These are phyloP conservation scores for Candida albicans DNA, from an alignment of 1,139 yeast genomes.

Conservation along the genomic window DNA sequence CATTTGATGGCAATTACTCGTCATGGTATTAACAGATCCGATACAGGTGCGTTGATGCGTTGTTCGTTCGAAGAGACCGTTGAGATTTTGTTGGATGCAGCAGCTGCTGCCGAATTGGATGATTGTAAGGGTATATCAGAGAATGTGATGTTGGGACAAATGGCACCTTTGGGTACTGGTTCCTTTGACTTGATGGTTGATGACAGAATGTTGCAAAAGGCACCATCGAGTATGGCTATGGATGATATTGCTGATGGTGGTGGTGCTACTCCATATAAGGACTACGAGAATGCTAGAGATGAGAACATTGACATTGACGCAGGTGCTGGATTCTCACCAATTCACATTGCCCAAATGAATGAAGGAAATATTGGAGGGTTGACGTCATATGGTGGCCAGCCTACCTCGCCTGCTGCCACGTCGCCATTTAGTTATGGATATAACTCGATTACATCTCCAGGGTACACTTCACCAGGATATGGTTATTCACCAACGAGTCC, in stretches of 20 bases:
- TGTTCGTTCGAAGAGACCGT: slow-evolving; percentile 99
- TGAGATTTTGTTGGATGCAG: slow-evolving; percentile 95
- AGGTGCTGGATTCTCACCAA: slow-evolving; percentile 91
- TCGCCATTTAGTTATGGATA: slow-evolving; percentile 64
- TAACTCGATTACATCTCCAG: slow-evolving; percentile 58
- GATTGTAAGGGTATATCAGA: slow-evolving; percentile 99
- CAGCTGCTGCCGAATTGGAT: slow-evolving; percentile 95
- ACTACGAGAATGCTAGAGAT: slow-evolving; percentile 70
- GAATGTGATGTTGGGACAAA: slow-evolving; percentile 95
- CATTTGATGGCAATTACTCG: slow-evolving; percentile 98
- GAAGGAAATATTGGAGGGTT: slow-evolving; percentile 88
- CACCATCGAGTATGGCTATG: slow-evolving; percentile 56
- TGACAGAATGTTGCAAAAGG: slow-evolving; percentile 75
- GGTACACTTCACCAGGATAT: slow-evolving; percentile 55
- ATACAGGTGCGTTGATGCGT: slow-evolving; percentile 98
- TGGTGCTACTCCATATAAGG: slow-evolving; percentile 92
- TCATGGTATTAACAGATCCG: slow-evolving; percentile 98
- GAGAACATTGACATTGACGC: slow-evolving; percentile 75
- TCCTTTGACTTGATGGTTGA: slow-evolving; percentile 95
- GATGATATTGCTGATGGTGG: slow-evolving; percentile 60
- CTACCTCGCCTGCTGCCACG: slow-evolving; percentile 53
- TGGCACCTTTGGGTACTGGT: slow-evolving; percentile 99
- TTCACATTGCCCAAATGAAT: slow-evolving; percentile 81
- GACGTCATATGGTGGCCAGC: slow-evolving; percentile 83
- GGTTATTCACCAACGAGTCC: slow-evolving; percentile 61